Percentiles rank a stretch among this genome's conserved stretches.
Evolutionary conservation across 2,329 filamentous ascomycete species (phyloP).

Genomic region (Pseudogymnoascus sp.): DNA sequence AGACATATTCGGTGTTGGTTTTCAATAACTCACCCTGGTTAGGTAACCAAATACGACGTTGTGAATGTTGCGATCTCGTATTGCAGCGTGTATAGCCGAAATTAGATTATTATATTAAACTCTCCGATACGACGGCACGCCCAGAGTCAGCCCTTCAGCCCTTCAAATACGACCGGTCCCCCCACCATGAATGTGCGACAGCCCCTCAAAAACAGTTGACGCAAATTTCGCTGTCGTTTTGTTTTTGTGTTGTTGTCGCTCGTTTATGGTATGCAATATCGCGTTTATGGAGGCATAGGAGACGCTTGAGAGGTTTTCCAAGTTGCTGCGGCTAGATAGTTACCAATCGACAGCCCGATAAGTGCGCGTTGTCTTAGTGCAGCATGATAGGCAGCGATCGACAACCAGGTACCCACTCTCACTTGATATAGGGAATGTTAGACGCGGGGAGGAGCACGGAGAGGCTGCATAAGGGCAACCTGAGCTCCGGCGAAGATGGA

Average conservation of each 20-base stretch:
- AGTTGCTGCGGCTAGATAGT: not conserved
- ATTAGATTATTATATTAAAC: not conserved
- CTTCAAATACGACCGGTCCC: not conserved
- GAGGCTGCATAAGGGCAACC: constrained; percentile 1
- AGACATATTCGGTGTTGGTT: not conserved
- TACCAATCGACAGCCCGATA: not conserved
- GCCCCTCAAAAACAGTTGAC: not conserved
- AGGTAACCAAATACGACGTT: not conserved
- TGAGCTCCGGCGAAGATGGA: not conserved
- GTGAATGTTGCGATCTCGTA: not conserved
- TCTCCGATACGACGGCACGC: not conserved
- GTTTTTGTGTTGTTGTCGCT: not conserved
- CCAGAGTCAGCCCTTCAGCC: not conserved
- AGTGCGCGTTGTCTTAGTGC: not conserved
- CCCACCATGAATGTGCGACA: not conserved
- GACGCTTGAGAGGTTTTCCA: not conserved
- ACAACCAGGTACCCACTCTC: not conserved
- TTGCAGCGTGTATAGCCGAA: not conserved
- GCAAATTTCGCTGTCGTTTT: not conserved
- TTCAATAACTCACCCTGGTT: not conserved
- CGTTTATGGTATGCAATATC: not conserved
- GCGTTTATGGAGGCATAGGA: not conserved
- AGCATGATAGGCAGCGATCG: not conserved
- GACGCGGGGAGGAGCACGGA: not conserved
- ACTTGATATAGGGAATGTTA: not conserved